These are phyloP conservation scores for Raffaelea arxii DNA, from an alignment of 2,329 filamentous ascomycete genomes.

Conservation along the genomic window DNA sequence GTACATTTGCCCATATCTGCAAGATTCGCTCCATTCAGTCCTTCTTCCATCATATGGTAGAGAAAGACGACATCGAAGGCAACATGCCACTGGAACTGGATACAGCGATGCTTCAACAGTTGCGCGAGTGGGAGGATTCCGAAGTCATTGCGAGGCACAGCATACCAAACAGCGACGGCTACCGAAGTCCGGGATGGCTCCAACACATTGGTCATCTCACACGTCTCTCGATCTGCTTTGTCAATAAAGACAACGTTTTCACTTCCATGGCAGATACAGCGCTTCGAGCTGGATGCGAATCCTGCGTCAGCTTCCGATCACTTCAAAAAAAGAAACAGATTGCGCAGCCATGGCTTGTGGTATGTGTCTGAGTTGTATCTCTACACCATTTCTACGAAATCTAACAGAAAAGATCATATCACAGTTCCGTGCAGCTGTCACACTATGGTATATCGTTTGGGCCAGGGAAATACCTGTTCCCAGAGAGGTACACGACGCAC, in stretches of 20 bases:
- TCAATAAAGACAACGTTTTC: background rate
- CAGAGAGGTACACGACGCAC: conserved; percentile 15
- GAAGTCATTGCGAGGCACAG: conserved; percentile 4
- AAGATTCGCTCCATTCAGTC: conserved; percentile 4
- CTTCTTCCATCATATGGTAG: background rate
- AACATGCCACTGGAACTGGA: conserved; percentile 2
- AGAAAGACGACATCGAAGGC: background rate
- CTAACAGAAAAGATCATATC: conserved; percentile 1
- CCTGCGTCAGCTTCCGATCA: conserved; percentile 2
- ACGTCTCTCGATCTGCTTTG: conserved; percentile 3
- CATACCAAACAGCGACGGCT: conserved; percentile 5
- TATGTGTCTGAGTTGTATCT: background rate
- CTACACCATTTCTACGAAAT: no score
- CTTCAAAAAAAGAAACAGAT: conserved; percentile 5
- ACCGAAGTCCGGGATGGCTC: conserved; percentile 5
- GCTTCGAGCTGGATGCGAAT: conserved; percentile 1
- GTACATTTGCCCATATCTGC: conserved; percentile 8
- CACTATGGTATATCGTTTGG: conserved; percentile 8
- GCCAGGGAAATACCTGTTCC: conserved; percentile 1
- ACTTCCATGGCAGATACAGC: conserved; percentile 1
- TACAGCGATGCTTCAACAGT: background rate
- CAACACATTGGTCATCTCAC: conserved; percentile 8
- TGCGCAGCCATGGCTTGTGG: conserved; percentile 6
- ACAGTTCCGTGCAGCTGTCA: conserved; percentile 6
- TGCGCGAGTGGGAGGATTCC: conserved; percentile 6